Evolutionary conservation across 164 flowering plant species (phyloP).

Genomic region (Nymphaea colorata): DNA sequence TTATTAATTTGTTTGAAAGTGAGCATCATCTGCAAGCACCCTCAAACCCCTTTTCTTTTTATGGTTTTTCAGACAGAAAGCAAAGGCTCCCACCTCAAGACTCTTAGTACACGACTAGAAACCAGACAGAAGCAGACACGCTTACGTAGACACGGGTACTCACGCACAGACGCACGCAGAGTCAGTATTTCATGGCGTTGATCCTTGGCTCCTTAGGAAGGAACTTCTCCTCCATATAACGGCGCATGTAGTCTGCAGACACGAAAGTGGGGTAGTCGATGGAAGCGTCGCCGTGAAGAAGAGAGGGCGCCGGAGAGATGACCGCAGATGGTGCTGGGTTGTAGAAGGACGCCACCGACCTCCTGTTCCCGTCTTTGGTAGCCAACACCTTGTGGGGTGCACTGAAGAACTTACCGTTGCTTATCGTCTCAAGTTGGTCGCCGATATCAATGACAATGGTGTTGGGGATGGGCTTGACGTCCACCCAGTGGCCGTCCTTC

Average conservation of each 20-base stretch:
- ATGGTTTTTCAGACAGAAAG: too few relatives aligned
- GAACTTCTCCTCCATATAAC: not conserved
- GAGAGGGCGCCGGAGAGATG: not conserved
- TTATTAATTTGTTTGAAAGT: not conserved
- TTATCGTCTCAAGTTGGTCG: slow-evolving; percentile 1
- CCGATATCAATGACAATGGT: not conserved
- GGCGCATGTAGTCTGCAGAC: not conserved
- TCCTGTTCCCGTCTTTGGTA: not conserved
- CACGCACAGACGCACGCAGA: not conserved
- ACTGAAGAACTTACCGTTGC: not conserved
- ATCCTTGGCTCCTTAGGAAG: not conserved
- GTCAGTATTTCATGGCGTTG: not conserved
- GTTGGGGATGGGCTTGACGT: not conserved
- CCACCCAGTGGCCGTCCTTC: not conserved
- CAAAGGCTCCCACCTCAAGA: not conserved
- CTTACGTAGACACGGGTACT: not conserved
- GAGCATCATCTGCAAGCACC: not conserved
- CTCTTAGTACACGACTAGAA: too few relatives aligned
- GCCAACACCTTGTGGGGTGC: not conserved
- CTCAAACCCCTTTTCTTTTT: not conserved
- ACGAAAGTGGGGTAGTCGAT: not conserved
- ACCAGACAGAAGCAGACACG: too few relatives aligned
- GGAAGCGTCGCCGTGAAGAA: not conserved
- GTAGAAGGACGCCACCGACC: not conserved
- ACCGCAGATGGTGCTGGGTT: not conserved